Base-by-base conservation (phyloP, 495 filamentous ascomycete genomes). In the Massariosphaeria phaeospora region DNA sequence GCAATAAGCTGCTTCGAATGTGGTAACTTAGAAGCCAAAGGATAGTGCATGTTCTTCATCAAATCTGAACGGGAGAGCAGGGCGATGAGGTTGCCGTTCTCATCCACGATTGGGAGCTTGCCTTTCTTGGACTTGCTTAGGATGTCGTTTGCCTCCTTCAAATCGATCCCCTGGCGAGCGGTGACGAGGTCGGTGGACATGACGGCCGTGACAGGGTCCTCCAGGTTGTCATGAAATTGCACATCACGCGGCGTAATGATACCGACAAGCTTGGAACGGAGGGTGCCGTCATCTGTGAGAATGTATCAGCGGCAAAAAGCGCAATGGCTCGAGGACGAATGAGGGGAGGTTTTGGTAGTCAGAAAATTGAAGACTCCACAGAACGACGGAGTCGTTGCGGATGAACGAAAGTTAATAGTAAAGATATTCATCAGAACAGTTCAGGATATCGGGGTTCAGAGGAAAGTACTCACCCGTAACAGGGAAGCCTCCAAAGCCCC, bases 321-420 rank as follows among this genome's bases (percentile, higher is more conserved):
- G n/a, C n/a, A n/a, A n/a, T n/a, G n/a, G n/a, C n/a, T n/a, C n/a
- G n/a, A n/a, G n/a, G n/a, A n/a, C n/a, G n/a, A n/a, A n/a, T n/a
- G n/a, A n/a, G n/a, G n/a, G n/a, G 13, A 21, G n/a, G n/a, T 9
- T 40, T 40, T 40, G 38, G 12, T 17, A 13, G 69, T 69, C 70
- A 72, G 70, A 25, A 7, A 45, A 73, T 36, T 56, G 27, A 31
- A 20, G 45, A 58, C 57, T 76, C 89, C 88, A 78, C 89, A 95
- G 73, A 73, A 84, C 86, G 79, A 83, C 84, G 79, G 80, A 78
- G 78, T 80, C 87, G 82, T 84, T 84, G 76, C 88, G 90, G 94
- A 88, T 88, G 94, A 98, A 97, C 94, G 93, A 98, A 98, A 98
- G 93, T 98, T 96, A 96, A 84, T 76, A 73, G 75, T 74, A 74